Percentiles rank a stretch among this genome's conserved stretches.
Evolutionary conservation across 345 rosid genomes (phyloP).

Genomic region (Gynandropsis gynandra): DNA sequence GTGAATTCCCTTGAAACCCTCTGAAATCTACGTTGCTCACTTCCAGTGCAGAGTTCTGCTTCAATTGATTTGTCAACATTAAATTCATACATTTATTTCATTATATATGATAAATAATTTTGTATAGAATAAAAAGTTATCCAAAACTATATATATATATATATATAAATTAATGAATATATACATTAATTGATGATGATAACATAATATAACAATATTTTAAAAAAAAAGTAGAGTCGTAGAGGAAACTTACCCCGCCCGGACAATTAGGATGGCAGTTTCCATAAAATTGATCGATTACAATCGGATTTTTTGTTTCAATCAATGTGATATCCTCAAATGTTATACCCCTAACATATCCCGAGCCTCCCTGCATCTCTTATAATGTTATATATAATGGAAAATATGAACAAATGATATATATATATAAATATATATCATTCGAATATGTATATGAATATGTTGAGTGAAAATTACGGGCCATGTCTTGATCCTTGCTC

Average conservation of each 20-base stretch:
- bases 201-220: no score
- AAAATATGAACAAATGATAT: neutral
- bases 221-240: no score
- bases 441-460: neutral
- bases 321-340: conserved; percentile 1
- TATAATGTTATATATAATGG: no score
- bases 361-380: conserved; percentile 25
- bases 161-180: no score
- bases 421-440: neutral
- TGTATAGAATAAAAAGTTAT: no score
- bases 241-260: no score
- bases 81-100: no score
- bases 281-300: conserved; percentile 19
- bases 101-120: no score
- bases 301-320: conserved; percentile 18
- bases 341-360: conserved; percentile 17
- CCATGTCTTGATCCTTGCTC: conserved; percentile 58
- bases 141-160: no score
- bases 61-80: neutral
- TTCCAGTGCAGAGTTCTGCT: conserved; percentile 22
- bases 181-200: no score
- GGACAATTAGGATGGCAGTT: neutral
- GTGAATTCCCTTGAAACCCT: conserved; percentile 14
- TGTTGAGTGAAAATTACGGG: conserved; percentile 24
- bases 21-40: conserved; percentile 22